A percentile compares a stretch with the other conserved stretches of the same genome.
phyloP scores from a whole-genome alignment of 2,329 filamentous ascomycete species.

The Hawksworthiomyces lignivorus region DNA sequence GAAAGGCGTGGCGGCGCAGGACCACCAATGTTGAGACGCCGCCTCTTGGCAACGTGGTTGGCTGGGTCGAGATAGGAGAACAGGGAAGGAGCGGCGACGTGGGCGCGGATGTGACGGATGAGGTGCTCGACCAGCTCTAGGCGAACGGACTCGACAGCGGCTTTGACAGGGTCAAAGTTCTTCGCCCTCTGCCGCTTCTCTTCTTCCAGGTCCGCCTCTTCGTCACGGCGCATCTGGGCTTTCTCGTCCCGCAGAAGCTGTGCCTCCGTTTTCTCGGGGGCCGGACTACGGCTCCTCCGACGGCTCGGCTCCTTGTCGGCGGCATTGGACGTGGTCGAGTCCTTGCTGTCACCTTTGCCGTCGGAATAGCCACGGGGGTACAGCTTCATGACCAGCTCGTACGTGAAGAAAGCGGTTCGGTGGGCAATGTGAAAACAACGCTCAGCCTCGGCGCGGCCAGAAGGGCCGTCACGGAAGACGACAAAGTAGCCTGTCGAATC shows the following conservation, averaged over 20 bases:
- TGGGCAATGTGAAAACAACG: constrained; percentile 73
- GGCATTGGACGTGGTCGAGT: neutral
- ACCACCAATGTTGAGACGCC: constrained; percentile 69
- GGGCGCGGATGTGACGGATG: constrained; percentile 79
- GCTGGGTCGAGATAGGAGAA: constrained; percentile 76
- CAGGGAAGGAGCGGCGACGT: constrained; percentile 73
- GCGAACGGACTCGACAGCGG: constrained; percentile 71
- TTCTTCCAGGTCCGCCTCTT: constrained; percentile 76
- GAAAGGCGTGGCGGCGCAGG: constrained; percentile 51
- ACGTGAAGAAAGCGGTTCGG: constrained; percentile 81
- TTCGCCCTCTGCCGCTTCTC: constrained; percentile 83
- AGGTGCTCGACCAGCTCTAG: constrained; percentile 80
- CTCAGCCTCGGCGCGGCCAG: constrained; percentile 72
- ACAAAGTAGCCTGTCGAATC: constrained; percentile 88
- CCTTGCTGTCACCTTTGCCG: neutral
- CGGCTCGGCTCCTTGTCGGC: constrained; percentile 9
- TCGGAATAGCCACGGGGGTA: constrained; percentile 32
- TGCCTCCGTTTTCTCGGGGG: constrained; percentile 30
- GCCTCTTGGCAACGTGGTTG: constrained; percentile 71
- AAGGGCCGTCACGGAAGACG: constrained; percentile 71
- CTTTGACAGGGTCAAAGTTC: constrained; percentile 81
- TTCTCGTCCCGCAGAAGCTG: constrained; percentile 50
- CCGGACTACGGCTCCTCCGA: constrained; percentile 21
- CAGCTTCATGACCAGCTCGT: constrained; percentile 83
- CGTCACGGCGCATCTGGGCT: constrained; percentile 59